phyloP scores from a whole-genome alignment of 2,329 filamentous ascomycete species.

The Scedosporium apiospermum region DNA sequence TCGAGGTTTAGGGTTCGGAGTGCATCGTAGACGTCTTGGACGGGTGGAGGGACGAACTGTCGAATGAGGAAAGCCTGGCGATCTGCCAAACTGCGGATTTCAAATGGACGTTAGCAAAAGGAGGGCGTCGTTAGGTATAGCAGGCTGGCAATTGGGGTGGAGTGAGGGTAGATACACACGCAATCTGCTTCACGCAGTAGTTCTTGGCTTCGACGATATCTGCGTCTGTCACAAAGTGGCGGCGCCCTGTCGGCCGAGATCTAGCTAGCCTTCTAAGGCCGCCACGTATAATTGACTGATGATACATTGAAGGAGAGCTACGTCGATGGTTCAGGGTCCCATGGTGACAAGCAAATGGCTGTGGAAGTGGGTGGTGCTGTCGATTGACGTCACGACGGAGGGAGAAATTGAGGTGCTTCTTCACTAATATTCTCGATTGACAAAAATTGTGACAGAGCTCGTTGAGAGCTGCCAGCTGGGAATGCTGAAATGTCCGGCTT shows the following conservation, averaged over 20 bases:
- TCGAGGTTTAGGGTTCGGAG: constrained; percentile 91
- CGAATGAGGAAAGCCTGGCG: constrained; percentile 79
- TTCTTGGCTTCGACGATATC: constrained; percentile 43
- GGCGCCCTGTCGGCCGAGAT: not conserved
- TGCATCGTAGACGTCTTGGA: constrained; percentile 77
- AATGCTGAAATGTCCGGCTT: not conserved
- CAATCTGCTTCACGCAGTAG: constrained; percentile 45
- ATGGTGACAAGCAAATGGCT: not conserved
- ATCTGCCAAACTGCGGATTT: constrained; percentile 62
- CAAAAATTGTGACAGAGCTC: not conserved
- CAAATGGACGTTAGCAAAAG: not conserved
- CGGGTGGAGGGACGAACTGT: constrained; percentile 67
- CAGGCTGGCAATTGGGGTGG: not conserved
- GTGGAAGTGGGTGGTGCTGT: not conserved
- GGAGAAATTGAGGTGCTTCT: not conserved
- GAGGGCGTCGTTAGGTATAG: not conserved
- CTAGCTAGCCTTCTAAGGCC: not conserved
- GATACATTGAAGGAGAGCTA: not conserved
- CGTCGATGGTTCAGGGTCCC: not conserved
- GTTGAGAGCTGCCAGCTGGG: not conserved
- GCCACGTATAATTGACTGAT: not conserved
- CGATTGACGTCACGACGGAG: not conserved
- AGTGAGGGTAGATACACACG: constrained; percentile 22
- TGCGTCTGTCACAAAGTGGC: constrained; percentile 28
- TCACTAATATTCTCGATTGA: not conserved